Evolutionary conservation across 352 stramenopile species (phyloP), one percentile per base, ranked within the genome.

Genomic region (Pythium monospermum): DNA sequence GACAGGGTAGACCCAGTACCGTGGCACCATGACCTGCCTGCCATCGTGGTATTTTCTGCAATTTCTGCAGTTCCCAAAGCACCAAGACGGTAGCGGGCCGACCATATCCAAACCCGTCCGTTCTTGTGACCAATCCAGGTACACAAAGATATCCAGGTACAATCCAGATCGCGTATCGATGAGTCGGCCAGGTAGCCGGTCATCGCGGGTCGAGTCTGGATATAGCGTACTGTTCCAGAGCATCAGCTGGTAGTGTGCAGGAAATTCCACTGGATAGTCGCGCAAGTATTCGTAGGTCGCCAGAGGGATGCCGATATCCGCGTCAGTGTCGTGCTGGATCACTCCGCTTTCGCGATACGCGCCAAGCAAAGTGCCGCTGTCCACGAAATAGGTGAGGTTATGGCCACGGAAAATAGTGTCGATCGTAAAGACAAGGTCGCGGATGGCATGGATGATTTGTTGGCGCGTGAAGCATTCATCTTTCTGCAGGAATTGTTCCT

Each of bases 291-390:
- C 21, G 39, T 57, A 63, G 1, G 36, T 42, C 2, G 19, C 40
- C 6, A 33, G 28, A 26, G 54, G 36, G 21, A 69, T 54, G 7
- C n/a, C 61, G 23, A 69, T 26, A 33, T 69, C 61, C 16, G 49
- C 55, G 48, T 69, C 61, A 6, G 49, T 21, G 33, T 69, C 61
- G 36, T 49, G 55, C 2, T 53, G 41, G n/a, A 67, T 67, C 5
- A 70, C 38, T 13, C 52, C 49, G 12, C 49, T 35, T 19, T 67
- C 26, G 19, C 62, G 62, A 33, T 57, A 54, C 16, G 51, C 19
- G 19, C 62, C 62, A 8, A 70, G 53, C 19, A 70, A 46, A 16
- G 62, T 57, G 21, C 62, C 35, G 16, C 35, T 40, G 10, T 40
- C 35, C 10, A 40, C 10, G 16, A 40, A 40, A 19, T 40, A 40